phyloP scores from a whole-genome alignment of 495 filamentous ascomycete species.

The Podospora tetraspora region DNA sequence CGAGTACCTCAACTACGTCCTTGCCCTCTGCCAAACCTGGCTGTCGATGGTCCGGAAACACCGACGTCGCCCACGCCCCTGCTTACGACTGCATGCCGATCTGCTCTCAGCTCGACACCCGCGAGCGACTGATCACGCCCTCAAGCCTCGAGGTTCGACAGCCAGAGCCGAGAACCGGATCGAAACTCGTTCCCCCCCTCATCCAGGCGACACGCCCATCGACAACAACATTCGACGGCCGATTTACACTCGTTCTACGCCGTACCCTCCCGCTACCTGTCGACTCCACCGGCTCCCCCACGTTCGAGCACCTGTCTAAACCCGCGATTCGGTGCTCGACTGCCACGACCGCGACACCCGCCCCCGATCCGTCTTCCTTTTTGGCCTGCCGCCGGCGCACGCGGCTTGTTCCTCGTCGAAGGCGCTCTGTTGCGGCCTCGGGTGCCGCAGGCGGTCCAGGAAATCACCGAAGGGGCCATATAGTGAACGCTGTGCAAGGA shows the following conservation, averaged over 20 bases:
- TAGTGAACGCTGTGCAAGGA: slow-evolving; percentile 8
- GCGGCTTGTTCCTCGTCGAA: not conserved
- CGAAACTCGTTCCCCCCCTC: not conserved
- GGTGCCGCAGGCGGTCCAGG: not conserved
- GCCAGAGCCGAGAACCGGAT: not conserved
- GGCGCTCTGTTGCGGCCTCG: not conserved
- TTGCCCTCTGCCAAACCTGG: not conserved
- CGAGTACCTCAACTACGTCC: not conserved
- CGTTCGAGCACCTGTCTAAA: not conserved
- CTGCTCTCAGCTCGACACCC: not conserved
- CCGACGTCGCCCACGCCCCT: slow-evolving; percentile 3
- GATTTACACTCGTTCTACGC: not conserved
- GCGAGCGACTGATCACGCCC: not conserved
- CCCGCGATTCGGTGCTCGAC: not conserved
- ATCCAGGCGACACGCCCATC: not conserved
- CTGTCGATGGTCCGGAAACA: slow-evolving; percentile 1
- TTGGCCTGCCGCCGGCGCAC: slow-evolving; percentile 7
- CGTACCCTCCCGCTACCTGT: too few species aligned
- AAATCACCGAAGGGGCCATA: slow-evolving; percentile 15
- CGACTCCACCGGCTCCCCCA: not conserved
- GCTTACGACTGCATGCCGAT: not conserved
- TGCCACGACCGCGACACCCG: not conserved
- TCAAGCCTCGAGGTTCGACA: not conserved
- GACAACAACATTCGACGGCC: not conserved
- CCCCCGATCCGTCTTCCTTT: not conserved